These are phyloP conservation scores for Monosporascus ibericus DNA, from an alignment of 2,329 filamentous ascomycete species.

Conservation along the genomic window DNA sequence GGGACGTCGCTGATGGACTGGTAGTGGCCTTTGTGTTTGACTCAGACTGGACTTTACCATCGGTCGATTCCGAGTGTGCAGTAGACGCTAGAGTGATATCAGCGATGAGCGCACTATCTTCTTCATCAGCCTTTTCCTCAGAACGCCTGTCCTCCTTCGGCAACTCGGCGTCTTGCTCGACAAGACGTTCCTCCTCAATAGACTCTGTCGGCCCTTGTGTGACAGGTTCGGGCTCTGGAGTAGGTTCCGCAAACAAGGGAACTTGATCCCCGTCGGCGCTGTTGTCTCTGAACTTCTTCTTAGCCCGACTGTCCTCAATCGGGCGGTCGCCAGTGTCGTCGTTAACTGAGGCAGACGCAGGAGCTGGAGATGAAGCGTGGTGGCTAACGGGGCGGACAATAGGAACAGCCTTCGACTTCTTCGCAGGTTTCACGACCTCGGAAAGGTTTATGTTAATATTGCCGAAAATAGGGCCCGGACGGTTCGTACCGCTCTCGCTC, in stretches of 20 bases:
- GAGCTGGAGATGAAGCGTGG: conserved; percentile 23
- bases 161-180: conserved; percentile 24
- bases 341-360: conserved; percentile 13
- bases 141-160: conserved; percentile 5
- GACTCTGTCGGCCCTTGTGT: conserved; percentile 15
- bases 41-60: conserved; percentile 34
- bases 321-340: conserved; percentile 56
- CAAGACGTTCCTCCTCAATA: conserved; percentile 7
- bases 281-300: conserved; percentile 60
- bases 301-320: conserved; percentile 64
- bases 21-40: conserved; percentile 39
- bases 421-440: conserved; percentile 59
- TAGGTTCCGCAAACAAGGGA: conserved; percentile 63
- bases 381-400: conserved; percentile 63
- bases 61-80: conserved; percentile 45
- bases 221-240: conserved; percentile 27
- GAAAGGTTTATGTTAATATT: conserved; percentile 58
- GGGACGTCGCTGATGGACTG: conserved; percentile 47
- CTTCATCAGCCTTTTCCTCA: conserved; percentile 31
- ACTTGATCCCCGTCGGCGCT: conserved; percentile 66
- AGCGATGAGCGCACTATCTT: conserved; percentile 34
- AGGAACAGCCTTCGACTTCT: conserved; percentile 76
- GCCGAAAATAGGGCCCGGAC: conserved; percentile 56
- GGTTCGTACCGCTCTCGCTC: conserved; percentile 35
- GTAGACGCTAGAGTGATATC: conserved; percentile 52